These are phyloP conservation scores for Fusarium falciforme DNA, from an alignment of 2,329 filamentous ascomycete species.

Conservation along the genomic window DNA sequence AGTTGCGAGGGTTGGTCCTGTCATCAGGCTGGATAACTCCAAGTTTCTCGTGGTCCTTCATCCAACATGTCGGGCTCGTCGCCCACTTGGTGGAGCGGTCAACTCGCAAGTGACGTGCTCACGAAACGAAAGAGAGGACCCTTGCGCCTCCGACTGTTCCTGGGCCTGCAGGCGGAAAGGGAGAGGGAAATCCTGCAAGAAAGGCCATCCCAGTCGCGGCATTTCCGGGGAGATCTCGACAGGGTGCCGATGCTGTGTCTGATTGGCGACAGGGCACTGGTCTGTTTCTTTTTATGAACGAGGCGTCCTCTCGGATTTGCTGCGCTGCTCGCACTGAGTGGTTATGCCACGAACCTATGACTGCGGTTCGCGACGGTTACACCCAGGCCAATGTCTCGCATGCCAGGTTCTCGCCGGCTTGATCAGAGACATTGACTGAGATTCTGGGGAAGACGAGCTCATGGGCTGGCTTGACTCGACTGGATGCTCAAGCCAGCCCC, in stretches of 20 bases:
- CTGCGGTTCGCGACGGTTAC: neutral
- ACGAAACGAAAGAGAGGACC: constrained; percentile 23
- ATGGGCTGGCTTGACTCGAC: neutral
- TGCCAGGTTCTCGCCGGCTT: neutral
- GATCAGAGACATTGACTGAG: neutral
- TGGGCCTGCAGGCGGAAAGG: neutral
- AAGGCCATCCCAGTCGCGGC: constrained; percentile 41
- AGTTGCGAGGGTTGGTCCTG: neutral
- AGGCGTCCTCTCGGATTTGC: neutral
- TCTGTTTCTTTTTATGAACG: constrained; percentile 13
- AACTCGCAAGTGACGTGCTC: constrained; percentile 19
- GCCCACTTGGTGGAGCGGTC: constrained; percentile 2
- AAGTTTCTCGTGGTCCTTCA: neutral
- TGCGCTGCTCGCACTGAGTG: constrained; percentile 3
- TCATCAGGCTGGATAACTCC: neutral
- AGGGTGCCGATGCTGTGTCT: constrained; percentile 16
- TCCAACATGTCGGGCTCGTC: neutral
- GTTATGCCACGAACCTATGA: neutral
- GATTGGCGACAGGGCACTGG: constrained; percentile 28
- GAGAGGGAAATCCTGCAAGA: neutral
- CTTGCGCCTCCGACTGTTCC: constrained; percentile 3
- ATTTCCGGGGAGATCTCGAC: constrained; percentile 38
- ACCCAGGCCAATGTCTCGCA: neutral
- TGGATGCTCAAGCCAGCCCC: constrained; percentile 15
- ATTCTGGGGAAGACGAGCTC: constrained; percentile 1